These are phyloP conservation scores for Fusarium falciforme DNA, from an alignment of 2,329 filamentous ascomycete species.

Conservation along the genomic window DNA sequence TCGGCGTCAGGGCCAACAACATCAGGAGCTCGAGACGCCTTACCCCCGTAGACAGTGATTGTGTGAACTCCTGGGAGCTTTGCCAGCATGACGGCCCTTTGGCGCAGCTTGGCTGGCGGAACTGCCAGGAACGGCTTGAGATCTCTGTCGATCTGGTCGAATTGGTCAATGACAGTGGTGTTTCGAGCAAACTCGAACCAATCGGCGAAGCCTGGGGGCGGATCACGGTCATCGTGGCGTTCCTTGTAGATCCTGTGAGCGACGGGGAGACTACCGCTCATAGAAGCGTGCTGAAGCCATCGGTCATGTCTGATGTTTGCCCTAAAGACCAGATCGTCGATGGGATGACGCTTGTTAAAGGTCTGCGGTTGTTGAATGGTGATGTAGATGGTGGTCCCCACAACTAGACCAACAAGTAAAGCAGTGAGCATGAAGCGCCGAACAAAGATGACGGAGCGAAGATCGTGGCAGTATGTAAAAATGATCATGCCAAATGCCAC, in stretches of 20 bases:
- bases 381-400: constrained; percentile 53
- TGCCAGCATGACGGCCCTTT: constrained; percentile 59
- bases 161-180: constrained; percentile 83
- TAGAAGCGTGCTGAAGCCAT: constrained; percentile 60
- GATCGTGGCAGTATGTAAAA: constrained; percentile 58
- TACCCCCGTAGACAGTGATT: constrained; percentile 72
- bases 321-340: constrained; percentile 62
- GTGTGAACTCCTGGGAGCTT: constrained; percentile 57
- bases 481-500: constrained; percentile 55
- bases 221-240: constrained; percentile 71
- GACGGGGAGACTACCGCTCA: constrained; percentile 59
- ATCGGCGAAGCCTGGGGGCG: constrained; percentile 83
- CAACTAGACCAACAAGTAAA: constrained; percentile 52
- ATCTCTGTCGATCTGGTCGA: constrained; percentile 80
- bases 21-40: constrained; percentile 58
- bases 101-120: constrained; percentile 73
- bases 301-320: constrained; percentile 59
- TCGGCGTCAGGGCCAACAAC: constrained; percentile 47
- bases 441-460: constrained; percentile 57
- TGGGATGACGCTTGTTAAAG: constrained; percentile 55
- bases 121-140: constrained; percentile 83
- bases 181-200: constrained; percentile 84
- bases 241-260: constrained; percentile 63
- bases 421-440: constrained; percentile 54
- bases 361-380: constrained; percentile 45